Evolutionary conservation across 1,284 basidiomycete species (phyloP), one percentile per base, ranked within the genome.

Genomic region (Apiotrichum montevideense): DNA sequence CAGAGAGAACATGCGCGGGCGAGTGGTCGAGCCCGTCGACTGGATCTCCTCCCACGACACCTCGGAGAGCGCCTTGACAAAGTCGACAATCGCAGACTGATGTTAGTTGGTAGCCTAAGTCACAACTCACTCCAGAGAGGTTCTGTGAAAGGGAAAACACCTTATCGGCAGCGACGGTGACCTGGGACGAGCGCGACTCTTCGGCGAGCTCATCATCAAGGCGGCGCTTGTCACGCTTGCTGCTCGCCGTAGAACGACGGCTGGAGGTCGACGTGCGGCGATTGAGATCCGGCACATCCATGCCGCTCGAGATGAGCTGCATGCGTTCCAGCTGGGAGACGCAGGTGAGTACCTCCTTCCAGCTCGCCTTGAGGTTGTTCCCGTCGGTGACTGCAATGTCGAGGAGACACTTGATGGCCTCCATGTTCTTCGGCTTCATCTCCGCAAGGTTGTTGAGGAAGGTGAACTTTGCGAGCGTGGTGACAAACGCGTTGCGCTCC

Each of bases 1-100:
- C 62, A 99, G 79, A 75, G 94, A 97, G 81, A 99, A 99, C 58
- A 98, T 81, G 47, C 96, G 85, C 2, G 96, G 96, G 68, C 91
- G 87, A 63, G 92, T 87, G 6, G 92, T 94, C 43, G 93, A 78
- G 29, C 94, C 93, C 0, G 94, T 97, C 1, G 92, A 94, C 74
- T 97, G 93, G 52, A 99, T 99, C 78, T 99, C 96, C 72, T 98
- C 93, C 96, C 95, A 98, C 41, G 96, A 98, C 35, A 99, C 90
- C 68, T 96, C 91, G 72, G 91, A 93, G 3, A 99, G 81, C 1
- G 96, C 92, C 73, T 88, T 88, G 2, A 98, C 96, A 70, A 99
- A 99, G 74, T 98, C 92, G 53, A 98, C 90, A 63, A 99, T 99
- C 11, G 96, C 96, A 46, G 87, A 90, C 90, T 95, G 60, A 8